phyloP scores from a whole-genome alignment of 345 rosid genomes.

The thale cress (Arabidopsis thaliana) region TAIR10.1 NC_003076.8:710001-710500 shows the following conservation, averaged over 20 bases:
- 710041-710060: too few relatives aligned
- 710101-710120: too few relatives aligned
- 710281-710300: constrained; percentile 51
- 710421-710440: constrained; percentile 81
- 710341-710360: constrained; percentile 34
- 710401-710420: constrained; percentile 49
- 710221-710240: constrained; percentile 20
- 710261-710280: constrained; percentile 42
- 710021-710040: too few relatives aligned
- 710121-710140: too few relatives aligned
- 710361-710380: constrained; percentile 17
- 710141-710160: too few relatives aligned
- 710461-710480: constrained; percentile 81
- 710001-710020: too few relatives aligned
- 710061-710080: too few relatives aligned
- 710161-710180: neutral
- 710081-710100: too few relatives aligned
- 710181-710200: neutral
- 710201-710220: neutral
- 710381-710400: constrained; percentile 53
- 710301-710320: constrained; percentile 14
- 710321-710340: constrained; percentile 34
- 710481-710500: constrained; percentile 75
- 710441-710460: constrained; percentile 62
- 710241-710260: constrained; percentile 8